phyloP scores from a whole-genome alignment of 805 yeast species.

The Pichia heedii region DNA sequence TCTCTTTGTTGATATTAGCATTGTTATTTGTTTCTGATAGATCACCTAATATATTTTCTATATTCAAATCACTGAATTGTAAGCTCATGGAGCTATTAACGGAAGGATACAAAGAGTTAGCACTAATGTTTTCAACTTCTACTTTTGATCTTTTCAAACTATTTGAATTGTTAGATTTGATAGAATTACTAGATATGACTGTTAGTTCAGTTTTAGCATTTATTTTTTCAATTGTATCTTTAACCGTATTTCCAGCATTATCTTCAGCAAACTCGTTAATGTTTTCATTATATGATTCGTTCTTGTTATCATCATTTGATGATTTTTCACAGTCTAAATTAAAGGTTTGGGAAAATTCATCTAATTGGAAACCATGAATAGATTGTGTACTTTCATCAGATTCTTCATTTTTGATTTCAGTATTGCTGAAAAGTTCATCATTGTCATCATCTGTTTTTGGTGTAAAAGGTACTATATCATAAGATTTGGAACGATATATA shows the following conservation, averaged over 20 bases:
- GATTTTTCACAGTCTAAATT: background rate
- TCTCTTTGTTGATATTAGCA: too few relatives aligned
- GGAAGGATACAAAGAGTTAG: background rate
- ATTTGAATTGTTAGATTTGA: background rate
- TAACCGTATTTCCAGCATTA: too few relatives aligned
- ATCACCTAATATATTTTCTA: slow-evolving; percentile 2
- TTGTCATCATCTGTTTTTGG: background rate
- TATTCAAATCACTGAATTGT: slow-evolving; percentile 3
- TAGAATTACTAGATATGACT: background rate
- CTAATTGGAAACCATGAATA: slow-evolving; percentile 2
- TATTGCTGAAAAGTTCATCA: background rate
- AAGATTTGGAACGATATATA: slow-evolving; percentile 8
- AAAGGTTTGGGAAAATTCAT: slow-evolving; percentile 4
- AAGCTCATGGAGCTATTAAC: background rate
- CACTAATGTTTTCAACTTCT: background rate
- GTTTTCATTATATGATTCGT: too few relatives aligned
- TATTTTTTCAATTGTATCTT: background rate
- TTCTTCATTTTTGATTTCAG: background rate
- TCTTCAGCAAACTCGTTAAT: too few relatives aligned
- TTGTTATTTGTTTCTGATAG: background rate
- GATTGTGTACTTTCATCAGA: background rate
- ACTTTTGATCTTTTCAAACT: background rate
- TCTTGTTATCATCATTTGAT: background rate
- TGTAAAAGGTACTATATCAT: background rate
- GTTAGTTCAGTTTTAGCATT: background rate